Percentiles rank a stretch among this genome's conserved stretches.
These are phyloP conservation scores for Porodaedalea pini DNA, from an alignment of 1,284 basidiomycete genomes.

Conservation along the genomic window DNA sequence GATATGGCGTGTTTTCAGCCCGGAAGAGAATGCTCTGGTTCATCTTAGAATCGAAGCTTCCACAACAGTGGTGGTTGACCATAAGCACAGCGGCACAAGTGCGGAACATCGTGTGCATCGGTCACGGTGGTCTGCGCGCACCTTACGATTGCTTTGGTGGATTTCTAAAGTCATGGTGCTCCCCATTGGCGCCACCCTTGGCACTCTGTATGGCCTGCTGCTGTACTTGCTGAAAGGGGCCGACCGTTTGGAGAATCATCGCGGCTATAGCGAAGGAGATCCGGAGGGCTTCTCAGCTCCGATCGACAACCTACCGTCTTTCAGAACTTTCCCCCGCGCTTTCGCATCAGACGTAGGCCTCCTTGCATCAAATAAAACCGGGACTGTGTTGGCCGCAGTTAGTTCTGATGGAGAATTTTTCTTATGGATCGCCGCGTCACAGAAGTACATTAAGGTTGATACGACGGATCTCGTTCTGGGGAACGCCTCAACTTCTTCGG, in stretches of 20 bases:
- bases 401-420: constrained; percentile 75
- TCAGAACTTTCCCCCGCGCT: constrained; percentile 70
- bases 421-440: constrained; percentile 54
- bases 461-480: constrained; percentile 46
- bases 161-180: constrained; percentile 79
- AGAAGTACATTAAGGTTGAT: constrained; percentile 47
- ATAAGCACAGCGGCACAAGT: constrained; percentile 32
- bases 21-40: constrained; percentile 62
- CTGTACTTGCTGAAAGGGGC: constrained; percentile 91
- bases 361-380: constrained; percentile 66
- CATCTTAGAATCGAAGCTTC: constrained; percentile 81
- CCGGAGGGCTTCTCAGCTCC: constrained; percentile 32
- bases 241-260: constrained; percentile 85
- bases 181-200: constrained; percentile 80
- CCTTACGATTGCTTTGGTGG: constrained; percentile 61
- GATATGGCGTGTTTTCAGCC: constrained; percentile 83
- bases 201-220: constrained; percentile 72
- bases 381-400: constrained; percentile 61
- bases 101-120: constrained; percentile 33
- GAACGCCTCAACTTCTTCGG: constrained; percentile 44
- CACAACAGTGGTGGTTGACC: constrained; percentile 66
- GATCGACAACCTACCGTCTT: constrained; percentile 49
- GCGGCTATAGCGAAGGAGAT: constrained; percentile 49
- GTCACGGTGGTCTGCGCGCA: constrained; percentile 41
- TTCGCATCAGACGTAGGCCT: constrained; percentile 81